These are phyloP conservation scores for Byssothecium circinans DNA, from an alignment of 2,329 filamentous ascomycete genomes.

Conservation along the genomic window DNA sequence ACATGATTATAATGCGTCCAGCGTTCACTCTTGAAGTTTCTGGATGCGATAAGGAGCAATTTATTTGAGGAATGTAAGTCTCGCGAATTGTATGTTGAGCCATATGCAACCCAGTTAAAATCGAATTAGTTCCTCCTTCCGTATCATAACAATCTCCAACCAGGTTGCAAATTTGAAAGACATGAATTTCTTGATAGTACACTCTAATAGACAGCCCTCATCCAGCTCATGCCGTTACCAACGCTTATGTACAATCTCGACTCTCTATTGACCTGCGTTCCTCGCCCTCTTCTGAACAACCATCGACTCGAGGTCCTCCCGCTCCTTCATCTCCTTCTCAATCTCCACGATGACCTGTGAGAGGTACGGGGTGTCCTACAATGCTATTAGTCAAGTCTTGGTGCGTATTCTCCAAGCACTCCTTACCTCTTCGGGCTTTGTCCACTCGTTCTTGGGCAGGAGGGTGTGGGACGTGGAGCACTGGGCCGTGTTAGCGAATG, in stretches of 20 bases:
- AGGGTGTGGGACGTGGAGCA: constrained; percentile 68
- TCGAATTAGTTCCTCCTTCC: neutral
- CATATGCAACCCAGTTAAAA: no score
- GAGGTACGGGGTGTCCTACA: constrained; percentile 67
- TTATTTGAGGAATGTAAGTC: no score
- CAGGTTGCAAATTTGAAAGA: neutral
- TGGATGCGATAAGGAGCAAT: no score
- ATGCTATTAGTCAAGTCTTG: constrained; percentile 17
- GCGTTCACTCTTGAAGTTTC: no score
- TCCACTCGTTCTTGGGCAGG: constrained; percentile 66
- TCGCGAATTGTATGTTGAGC: no score
- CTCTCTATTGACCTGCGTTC: constrained; percentile 30
- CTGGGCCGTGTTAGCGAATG: constrained; percentile 46
- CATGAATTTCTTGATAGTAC: constrained; percentile 37
- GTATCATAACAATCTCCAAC: no score
- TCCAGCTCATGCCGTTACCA: constrained; percentile 14
- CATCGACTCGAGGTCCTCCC: constrained; percentile 69
- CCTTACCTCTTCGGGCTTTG: constrained; percentile 66
- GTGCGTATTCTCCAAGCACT: neutral
- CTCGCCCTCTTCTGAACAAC: constrained; percentile 53
- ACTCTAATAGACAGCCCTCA: constrained; percentile 44
- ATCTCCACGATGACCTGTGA: constrained; percentile 69
- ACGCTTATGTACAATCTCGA: constrained; percentile 19
- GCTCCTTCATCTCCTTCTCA: constrained; percentile 67
- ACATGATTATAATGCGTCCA: no score